These are phyloP conservation scores for Blastocystis sp. DNA, from an alignment of 352 stramenopile species.

Conservation along the genomic window DNA sequence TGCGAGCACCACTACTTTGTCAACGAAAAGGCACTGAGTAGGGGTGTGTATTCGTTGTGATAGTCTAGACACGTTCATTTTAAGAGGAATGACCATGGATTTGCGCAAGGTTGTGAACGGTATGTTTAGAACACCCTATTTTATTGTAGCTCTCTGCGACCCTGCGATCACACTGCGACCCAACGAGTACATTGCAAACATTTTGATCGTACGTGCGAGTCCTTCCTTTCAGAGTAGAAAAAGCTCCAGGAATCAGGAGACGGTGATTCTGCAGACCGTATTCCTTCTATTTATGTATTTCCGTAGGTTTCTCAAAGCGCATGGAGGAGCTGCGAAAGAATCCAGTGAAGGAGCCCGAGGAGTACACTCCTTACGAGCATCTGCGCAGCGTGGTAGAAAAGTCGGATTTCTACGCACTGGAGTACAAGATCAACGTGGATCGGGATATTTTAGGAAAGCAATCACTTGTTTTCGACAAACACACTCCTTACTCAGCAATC, in stretches of 20 bases:
- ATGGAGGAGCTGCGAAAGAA: not conserved
- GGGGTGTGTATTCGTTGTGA: not conserved
- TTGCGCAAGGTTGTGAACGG: not conserved
- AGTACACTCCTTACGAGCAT: slow-evolving; percentile 34
- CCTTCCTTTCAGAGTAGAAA: not conserved
- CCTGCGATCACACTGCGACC: not conserved
- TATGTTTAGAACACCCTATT: not conserved
- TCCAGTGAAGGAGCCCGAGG: not conserved
- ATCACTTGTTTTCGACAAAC: slow-evolving; percentile 7
- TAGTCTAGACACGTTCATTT: slow-evolving; percentile 1
- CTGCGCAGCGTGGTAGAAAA: not conserved
- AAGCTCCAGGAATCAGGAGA: not conserved
- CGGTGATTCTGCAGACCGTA: not conserved
- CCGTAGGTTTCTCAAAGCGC: not conserved
- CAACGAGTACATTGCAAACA: not conserved
- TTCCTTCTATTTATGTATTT: not conserved
- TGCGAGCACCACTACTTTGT: slow-evolving; percentile 17
- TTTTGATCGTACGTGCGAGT: not conserved
- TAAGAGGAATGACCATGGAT: not conserved
- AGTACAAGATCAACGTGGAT: not conserved
- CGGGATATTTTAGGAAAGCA: slow-evolving; percentile 6
- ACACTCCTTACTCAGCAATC: not conserved
- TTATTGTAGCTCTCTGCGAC: not conserved
- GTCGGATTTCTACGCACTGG: slow-evolving; percentile 1
- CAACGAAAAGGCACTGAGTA: slow-evolving; percentile 28